Conservation (phyloP, 495 filamentous ascomycete species). For the Choiromyces venosus region DNA sequence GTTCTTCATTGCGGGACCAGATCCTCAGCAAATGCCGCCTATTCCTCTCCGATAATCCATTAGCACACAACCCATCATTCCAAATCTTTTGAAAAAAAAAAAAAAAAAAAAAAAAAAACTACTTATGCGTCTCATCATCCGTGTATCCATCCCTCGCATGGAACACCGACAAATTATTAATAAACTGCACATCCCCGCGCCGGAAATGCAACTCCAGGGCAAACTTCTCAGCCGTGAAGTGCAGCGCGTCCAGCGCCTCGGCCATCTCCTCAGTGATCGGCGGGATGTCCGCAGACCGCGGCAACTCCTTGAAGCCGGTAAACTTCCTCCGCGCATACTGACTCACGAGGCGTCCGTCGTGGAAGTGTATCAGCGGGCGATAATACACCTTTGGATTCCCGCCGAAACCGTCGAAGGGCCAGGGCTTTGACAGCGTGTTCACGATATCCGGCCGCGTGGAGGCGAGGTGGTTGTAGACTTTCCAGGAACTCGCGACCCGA, state of each 20-base stretch:
- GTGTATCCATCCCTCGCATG: conserved; percentile 61
- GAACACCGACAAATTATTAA: conserved; percentile 67
- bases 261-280: conserved; percentile 54
- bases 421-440: conserved; percentile 51
- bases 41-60: background rate
- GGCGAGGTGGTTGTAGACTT: conserved; percentile 61
- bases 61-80: background rate
- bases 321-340: conserved; percentile 50
- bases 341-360: conserved; percentile 15
- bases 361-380: conserved; percentile 25
- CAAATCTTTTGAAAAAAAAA: background rate
- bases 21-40: conserved; percentile 43
- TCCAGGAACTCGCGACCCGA: conserved; percentile 55
- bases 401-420: conserved; percentile 52
- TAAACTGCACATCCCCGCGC: conserved; percentile 65
- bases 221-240: conserved; percentile 53
- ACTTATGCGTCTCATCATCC: conserved; percentile 41
- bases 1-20: conserved; percentile 44
- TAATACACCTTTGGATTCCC: conserved; percentile 13
- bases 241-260: conserved; percentile 59
- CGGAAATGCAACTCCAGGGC: conserved; percentile 50
- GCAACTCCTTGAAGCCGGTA: conserved; percentile 44
- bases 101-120: background rate
- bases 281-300: conserved; percentile 46
- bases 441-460: conserved; percentile 57